These are phyloP conservation scores for Phytophthora macrochlamydospora DNA, from an alignment of 352 stramenopile genomes.

Conservation along the genomic window DNA sequence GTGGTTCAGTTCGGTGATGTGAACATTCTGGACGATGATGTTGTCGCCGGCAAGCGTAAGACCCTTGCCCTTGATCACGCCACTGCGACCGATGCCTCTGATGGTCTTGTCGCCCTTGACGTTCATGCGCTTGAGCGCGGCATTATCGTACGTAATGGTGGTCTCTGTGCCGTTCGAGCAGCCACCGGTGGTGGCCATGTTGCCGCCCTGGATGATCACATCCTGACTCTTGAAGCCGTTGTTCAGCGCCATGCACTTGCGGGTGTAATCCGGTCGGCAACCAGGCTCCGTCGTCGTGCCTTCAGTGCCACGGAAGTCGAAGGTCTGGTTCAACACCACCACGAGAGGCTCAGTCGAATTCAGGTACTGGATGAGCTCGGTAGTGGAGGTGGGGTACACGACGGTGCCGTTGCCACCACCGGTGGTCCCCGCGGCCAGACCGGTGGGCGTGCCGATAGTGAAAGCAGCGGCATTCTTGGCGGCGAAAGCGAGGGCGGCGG, in stretches of 20 bases:
- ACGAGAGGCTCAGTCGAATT: conserved; percentile 25
- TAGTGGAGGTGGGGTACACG: conserved; percentile 36
- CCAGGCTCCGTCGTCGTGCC: conserved; percentile 38
- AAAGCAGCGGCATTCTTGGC: conserved; percentile 15
- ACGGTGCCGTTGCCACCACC: conserved; percentile 30
- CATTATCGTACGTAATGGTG: conserved; percentile 28
- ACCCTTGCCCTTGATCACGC: conserved; percentile 50
- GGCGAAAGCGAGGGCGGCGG: conserved; percentile 6
- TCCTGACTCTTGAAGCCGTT: conserved; percentile 50
- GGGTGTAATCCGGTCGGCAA: conserved; percentile 35
- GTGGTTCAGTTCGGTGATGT: conserved; percentile 58
- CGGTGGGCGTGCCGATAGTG: conserved; percentile 23
- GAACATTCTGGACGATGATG: conserved; percentile 57
- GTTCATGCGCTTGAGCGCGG: conserved; percentile 29
- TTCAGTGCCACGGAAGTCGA: conserved; percentile 46
- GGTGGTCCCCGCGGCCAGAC: conserved; percentile 33
- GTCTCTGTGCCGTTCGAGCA: conserved; percentile 34
- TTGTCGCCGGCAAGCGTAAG: conserved; percentile 40
- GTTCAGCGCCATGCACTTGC: conserved; percentile 45
- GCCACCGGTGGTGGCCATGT: conserved; percentile 50
- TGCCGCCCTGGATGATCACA: conserved; percentile 44
- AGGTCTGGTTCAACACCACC: conserved; percentile 43
- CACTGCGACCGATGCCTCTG: conserved; percentile 40
- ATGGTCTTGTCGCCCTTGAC: conserved; percentile 49
- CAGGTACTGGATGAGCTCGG: conserved; percentile 38